Conservation (phyloP, 768 basidiomycete genomes). For the Ephemerocybe angulata region DNA sequence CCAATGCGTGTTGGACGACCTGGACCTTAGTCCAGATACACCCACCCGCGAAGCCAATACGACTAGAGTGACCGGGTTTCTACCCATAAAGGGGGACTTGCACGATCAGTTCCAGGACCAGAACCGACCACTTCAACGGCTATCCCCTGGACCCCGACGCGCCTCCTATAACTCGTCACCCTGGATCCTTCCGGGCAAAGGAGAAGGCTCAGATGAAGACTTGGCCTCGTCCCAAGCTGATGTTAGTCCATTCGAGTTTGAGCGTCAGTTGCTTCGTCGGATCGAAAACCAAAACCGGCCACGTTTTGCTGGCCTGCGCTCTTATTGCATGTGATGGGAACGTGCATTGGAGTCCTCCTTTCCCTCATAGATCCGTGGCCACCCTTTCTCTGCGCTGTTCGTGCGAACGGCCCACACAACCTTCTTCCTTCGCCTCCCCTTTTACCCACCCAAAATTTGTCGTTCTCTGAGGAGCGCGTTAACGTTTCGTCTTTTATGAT, state of each 20-base stretch:
- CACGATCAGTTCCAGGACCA: not conserved
- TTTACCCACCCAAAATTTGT: not conserved
- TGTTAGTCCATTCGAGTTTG: conserved; percentile 33
- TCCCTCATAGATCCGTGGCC: not conserved
- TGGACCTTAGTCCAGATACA: conserved; percentile 1
- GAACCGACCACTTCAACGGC: not conserved
- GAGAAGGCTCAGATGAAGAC: conserved; percentile 28
- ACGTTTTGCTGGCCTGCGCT: conserved; percentile 24
- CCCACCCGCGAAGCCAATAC: conserved; percentile 15
- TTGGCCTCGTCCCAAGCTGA: conserved; percentile 31
- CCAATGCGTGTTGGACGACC: not conserved
- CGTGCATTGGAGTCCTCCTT: not conserved
- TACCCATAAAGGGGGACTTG: conserved; percentile 21
- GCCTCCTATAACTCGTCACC: conserved; percentile 35
- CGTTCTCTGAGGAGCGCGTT: not conserved
- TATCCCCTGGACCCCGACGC: conserved; percentile 33
- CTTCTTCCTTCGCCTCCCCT: not conserved
- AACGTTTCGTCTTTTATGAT: not conserved
- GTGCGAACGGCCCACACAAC: not conserved
- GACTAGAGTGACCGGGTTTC: conserved; percentile 37
- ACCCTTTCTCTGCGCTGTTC: not conserved
- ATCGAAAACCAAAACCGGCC: conserved; percentile 36
- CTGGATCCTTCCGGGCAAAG: conserved; percentile 33
- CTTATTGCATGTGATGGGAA: conserved; percentile 16
- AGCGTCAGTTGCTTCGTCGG: conserved; percentile 38